Percentiles rank a stretch among this genome's conserved stretches.
These are phyloP conservation scores for Aegle marmelos DNA, from an alignment of 345 rosid species.

Conservation along the genomic window DNA sequence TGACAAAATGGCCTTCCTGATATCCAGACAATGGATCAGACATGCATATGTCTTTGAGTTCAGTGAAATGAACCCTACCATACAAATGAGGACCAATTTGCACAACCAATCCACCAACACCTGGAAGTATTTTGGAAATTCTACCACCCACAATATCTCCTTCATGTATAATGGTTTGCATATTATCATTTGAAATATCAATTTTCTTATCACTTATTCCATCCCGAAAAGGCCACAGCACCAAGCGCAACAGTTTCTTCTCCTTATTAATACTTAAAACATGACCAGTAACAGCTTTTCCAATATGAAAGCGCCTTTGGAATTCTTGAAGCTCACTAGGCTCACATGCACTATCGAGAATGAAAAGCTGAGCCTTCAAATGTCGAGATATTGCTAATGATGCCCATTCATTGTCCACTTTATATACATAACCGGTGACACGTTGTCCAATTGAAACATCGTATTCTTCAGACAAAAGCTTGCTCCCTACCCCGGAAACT, in stretches of 20 bases:
- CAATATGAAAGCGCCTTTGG: constrained; percentile 52
- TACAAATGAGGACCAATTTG: constrained; percentile 74
- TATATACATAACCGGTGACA: constrained; percentile 76
- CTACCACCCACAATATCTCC: constrained; percentile 87
- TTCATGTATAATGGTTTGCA: constrained; percentile 51
- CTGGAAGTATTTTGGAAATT: constrained; percentile 69
- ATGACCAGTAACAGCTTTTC: constrained; percentile 65
- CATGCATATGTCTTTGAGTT: constrained; percentile 70
- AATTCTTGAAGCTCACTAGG: constrained; percentile 73
- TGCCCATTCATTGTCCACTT: constrained; percentile 83
- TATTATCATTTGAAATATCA: constrained; percentile 31
- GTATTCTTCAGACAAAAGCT: constrained; percentile 31
- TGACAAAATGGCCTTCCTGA: constrained; percentile 81
- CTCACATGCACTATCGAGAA: constrained; percentile 75
- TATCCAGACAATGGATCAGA: constrained; percentile 68
- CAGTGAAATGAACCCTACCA: constrained; percentile 91
- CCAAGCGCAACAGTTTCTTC: constrained; percentile 66
- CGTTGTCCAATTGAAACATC: constrained; percentile 55
- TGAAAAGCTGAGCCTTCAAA: constrained; percentile 63
- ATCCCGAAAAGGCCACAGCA: constrained; percentile 46
- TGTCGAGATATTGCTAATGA: constrained; percentile 75
- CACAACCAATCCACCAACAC: constrained; percentile 81
- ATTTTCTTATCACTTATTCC: constrained; percentile 25
- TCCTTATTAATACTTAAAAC: constrained; percentile 61
- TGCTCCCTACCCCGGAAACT: constrained; percentile 43